These are phyloP conservation scores for Vitis hybrid DNA, from an alignment of 177 flowering plant species.

Conservation along the genomic window DNA sequence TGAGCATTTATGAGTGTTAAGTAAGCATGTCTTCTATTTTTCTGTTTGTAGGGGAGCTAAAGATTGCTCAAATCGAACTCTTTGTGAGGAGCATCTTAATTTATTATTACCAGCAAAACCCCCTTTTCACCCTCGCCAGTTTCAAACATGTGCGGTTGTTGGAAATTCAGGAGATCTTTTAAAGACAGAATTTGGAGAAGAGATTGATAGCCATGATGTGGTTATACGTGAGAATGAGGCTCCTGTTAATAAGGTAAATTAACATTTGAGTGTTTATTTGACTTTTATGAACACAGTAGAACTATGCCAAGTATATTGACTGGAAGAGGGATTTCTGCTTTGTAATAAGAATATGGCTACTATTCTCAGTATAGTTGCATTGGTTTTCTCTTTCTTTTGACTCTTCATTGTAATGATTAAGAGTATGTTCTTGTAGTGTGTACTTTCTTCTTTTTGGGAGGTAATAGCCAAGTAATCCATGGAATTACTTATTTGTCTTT, in stretches of 20 bases:
- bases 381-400: neutral
- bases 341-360: too few relatives aligned
- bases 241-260: slow-evolving; percentile 83
- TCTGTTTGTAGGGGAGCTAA: slow-evolving; percentile 63
- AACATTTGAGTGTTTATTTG: slow-evolving; percentile 6
- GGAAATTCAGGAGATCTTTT: slow-evolving; percentile 97
- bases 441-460: neutral
- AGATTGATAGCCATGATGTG: slow-evolving; percentile 95
- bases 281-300: neutral
- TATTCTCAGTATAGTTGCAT: neutral
- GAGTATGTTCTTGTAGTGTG: neutral
- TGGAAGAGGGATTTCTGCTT: too few relatives aligned
- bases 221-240: slow-evolving; percentile 98
- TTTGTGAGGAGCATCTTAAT: slow-evolving; percentile 95
- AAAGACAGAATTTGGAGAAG: slow-evolving; percentile 87
- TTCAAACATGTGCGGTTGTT: slow-evolving; percentile 92
- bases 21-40: slow-evolving; percentile 1
- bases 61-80: slow-evolving; percentile 78
- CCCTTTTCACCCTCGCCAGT: slow-evolving; percentile 93
- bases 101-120: slow-evolving; percentile 83
- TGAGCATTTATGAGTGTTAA: slow-evolving; percentile 1
- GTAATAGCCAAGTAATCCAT: slow-evolving; percentile 7
- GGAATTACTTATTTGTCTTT: neutral
- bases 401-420: neutral
- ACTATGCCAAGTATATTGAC: too few relatives aligned